Evolutionary conservation across 2,329 filamentous ascomycete genomes (phyloP).

Genomic region (Sarocladium brachiariae): DNA sequence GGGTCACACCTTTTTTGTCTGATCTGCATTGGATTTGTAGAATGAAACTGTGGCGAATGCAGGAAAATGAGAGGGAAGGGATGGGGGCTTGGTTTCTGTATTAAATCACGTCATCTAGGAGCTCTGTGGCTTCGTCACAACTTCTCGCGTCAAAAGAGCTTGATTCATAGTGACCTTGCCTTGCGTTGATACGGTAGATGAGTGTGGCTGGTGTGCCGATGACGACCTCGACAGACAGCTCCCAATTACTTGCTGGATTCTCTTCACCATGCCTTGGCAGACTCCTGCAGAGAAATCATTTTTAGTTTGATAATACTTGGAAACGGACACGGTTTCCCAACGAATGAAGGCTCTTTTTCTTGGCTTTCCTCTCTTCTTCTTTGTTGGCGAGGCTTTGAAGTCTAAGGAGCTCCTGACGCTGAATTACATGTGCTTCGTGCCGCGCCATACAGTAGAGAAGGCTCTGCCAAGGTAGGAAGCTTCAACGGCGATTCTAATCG

Average conservation of each 20-base stretch:
- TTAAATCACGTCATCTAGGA: neutral
- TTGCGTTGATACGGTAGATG: no score
- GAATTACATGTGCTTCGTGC: no score
- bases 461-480: slow-evolving; percentile 26
- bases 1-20: slow-evolving; percentile 1
- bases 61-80: neutral
- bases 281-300: neutral
- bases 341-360: no score
- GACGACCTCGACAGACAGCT: neutral
- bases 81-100: no score
- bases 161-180: no score
- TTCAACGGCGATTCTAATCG: slow-evolving; percentile 30
- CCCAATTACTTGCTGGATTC: neutral
- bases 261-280: neutral
- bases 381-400: no score
- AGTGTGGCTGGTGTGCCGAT: neutral
- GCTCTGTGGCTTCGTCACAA: neutral
- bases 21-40: no score
- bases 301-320: neutral
- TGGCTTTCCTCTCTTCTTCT: no score
- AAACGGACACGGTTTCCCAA: neutral
- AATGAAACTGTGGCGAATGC: slow-evolving; percentile 1
- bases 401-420: no score
- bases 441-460: no score
- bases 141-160: neutral